Evolutionary conservation across 495 filamentous ascomycete species (phyloP), one percentile per base, ranked within the genome.

Genomic region (Elaphomyces granulatus): DNA sequence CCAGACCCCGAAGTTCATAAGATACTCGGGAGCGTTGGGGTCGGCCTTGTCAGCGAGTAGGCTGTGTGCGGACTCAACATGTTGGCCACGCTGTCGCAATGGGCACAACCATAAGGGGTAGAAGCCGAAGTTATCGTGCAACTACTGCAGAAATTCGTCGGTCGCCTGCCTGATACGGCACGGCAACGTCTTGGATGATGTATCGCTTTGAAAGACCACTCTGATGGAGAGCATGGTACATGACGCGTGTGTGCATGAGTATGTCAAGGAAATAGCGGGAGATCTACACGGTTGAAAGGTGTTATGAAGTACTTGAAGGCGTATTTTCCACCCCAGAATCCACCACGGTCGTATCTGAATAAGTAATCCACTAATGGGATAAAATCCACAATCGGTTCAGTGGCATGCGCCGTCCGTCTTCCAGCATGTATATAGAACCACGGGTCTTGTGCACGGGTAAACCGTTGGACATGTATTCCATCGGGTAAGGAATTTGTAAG

Each of bases 61-160:
- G n/a, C n/a, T n/a, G n/a, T n/a, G n/a, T n/a, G n/a, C n/a, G n/a
- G n/a, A n/a, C n/a, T n/a, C n/a, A n/a, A n/a, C n/a, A n/a, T n/a
- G n/a, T n/a, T n/a, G n/a, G n/a, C n/a, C n/a, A n/a, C n/a, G n/a
- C n/a, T 53, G 53, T 20, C 56, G 63, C 16, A 67, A 47, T 0
- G 74, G 74, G 49, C 74, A 78, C 4, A 77, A 56, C 74, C 74
- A 78, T 16, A 78, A 54, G 1, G 74, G 74, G 44, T 59, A 78
- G 17, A 74, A 65, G 10, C 57, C 59, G 40, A 75, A 64, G 10
- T 45, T 48, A 8, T 60, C 39, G 35, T 55, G 54, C 0, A 54
- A 51, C 35, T 67, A 71, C 7, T 72, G 50, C 32, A 78, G 51
- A 44, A 78, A 75, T 18, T 63, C 44, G 15, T 55, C 49, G 0